A percentile compares a stretch with the other conserved stretches of the same genome.
Conservation (phyloP, 139 green algal genomes). For the Chlorella sp. region DNA sequence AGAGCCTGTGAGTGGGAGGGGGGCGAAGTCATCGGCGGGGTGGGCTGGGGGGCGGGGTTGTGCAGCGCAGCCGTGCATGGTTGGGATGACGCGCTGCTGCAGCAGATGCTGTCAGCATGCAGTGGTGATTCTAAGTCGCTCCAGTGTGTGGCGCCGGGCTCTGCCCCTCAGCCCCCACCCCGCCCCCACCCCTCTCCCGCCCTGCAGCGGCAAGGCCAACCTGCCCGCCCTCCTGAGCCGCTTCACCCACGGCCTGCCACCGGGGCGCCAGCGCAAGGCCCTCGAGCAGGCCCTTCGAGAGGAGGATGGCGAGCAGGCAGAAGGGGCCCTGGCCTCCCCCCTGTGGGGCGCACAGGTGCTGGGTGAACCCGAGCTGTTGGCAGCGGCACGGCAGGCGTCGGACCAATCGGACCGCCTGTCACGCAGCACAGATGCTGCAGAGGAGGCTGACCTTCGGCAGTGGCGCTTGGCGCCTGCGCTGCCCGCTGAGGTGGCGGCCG, state of each 20-base stretch:
- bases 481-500: not conserved
- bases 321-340: too few relatives aligned
- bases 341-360: not conserved
- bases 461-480: not conserved
- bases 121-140: not conserved
- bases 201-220: not conserved
- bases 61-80: too few relatives aligned
- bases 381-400: not conserved
- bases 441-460: not conserved
- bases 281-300: not conserved
- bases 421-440: not conserved
- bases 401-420: not conserved
- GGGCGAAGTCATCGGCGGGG: too few relatives aligned
- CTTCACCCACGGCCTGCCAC: not conserved
- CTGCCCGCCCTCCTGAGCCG: not conserved
- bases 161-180: not conserved
- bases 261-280: not conserved
- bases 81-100: too few relatives aligned
- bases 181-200: too few relatives aligned
- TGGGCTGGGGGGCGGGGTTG: too few relatives aligned
- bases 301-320: too few relatives aligned
- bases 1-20: constrained; percentile 13
- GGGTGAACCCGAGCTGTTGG: not conserved
- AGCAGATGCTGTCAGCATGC: not conserved
- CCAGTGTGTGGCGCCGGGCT: not conserved